Evolutionary conservation across 495 filamentous ascomycete species (phyloP), one percentile per base, ranked within the genome.

Genomic region (Tetracladium setigerum): DNA sequence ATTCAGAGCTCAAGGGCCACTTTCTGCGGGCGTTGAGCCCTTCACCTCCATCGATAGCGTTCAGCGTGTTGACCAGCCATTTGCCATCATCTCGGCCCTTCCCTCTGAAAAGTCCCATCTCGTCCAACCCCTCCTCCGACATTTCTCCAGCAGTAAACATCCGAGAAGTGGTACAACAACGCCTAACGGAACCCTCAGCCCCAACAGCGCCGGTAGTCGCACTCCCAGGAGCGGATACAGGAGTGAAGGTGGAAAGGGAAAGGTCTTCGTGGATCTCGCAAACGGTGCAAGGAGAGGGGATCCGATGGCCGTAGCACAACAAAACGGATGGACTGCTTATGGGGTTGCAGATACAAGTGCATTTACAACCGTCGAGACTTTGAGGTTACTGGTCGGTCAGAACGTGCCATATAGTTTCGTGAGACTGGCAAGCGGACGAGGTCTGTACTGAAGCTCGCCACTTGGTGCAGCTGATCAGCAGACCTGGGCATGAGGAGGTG

Each of bases 341-440:
- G 84, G 84, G 2, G 77, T 81, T 30, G 82, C 82, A 18, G 86
- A 90, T 56, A 83, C 88, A 24, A 82, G 77, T 57, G 85, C 85
- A 0, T 90, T 86, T 67, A 88, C 84, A 10, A 89, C 84, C 15
- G 86, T 88, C 13, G 84, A 89, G 63, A 90, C 83, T 30, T 64
- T 90, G 9, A 69, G 86, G 38, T 55, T 90, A 52, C 69, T 92
- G 8, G 85, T 90, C 8, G 86, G 87, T 13, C 82, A 89, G 70
- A 89, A 89, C 60, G 86, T 92, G 31, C 83, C 84, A 19, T 89
- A 87, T 67, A 87, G 87, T 64, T 92, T 92, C 67, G 86, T 89
- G 31, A 63, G 86, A 33, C 70, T 90, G 67, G 84, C 86, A 7
- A 82, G 81, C 52, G 86, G 85, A 13, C 63, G 84, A 49, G 75